Conservation (phyloP, 306 rosid genomes). For the Herpetospermum pedunculosum region DNA sequence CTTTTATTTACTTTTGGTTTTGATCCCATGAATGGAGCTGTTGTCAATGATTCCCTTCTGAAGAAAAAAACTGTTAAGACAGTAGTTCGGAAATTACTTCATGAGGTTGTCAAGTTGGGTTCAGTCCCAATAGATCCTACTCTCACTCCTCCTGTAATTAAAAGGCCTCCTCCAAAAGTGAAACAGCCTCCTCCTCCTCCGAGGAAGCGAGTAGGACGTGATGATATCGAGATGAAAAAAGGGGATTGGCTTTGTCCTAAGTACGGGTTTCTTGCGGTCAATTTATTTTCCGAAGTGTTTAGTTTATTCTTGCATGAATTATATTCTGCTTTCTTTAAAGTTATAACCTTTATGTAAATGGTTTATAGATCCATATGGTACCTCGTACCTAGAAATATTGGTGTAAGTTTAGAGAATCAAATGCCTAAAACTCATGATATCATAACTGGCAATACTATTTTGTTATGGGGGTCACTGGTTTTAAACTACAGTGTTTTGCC, state of each 20-base stretch:
- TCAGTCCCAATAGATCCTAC: conserved; percentile 91
- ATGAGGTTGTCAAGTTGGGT: conserved; percentile 88
- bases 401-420: not conserved
- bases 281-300: conserved; percentile 7
- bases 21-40: conserved; percentile 60
- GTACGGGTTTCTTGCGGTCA: conserved; percentile 34
- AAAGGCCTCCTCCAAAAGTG: conserved; percentile 78
- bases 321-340: not conserved
- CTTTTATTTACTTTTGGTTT: conserved; percentile 61
- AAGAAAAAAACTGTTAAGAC: conserved; percentile 67
- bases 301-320: not conserved
- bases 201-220: conserved; percentile 77
- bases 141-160: conserved; percentile 76
- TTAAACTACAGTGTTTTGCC: not conserved
- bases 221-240: conserved; percentile 93
- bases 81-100: conserved; percentile 80
- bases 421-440: not conserved
- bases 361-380: not conserved
- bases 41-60: conserved; percentile 46
- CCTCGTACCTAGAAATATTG: not conserved
- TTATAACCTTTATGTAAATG: not conserved
- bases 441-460: not conserved
- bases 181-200: conserved; percentile 95
- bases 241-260: conserved; percentile 99
- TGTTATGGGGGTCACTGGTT: not conserved